Base-by-base conservation (phyloP, 2,329 filamentous ascomycete species). In the Fusarium agapanthi region DNA sequence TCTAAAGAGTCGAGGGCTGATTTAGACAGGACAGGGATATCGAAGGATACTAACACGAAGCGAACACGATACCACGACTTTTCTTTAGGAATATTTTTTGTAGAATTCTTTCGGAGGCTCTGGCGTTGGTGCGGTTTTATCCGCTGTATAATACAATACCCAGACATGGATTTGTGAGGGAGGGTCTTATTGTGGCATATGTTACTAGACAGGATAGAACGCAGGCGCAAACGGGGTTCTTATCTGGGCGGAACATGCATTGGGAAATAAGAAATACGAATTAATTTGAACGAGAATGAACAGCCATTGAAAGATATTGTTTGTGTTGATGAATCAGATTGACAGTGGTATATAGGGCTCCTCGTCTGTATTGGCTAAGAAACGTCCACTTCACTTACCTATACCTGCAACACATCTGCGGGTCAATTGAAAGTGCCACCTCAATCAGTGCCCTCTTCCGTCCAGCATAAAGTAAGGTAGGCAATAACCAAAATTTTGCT, bases 151-250 rank as follows among this genome's bases (percentile, higher is more conserved):
- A 30, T 16, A 24, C 18, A 41, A 24, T 61, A 28, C 32, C 40
- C 54, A 48, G 40, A 41, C 30, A 57, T 47, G 35, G 38, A 66
- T 34, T 41, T 28, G 34, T 15, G 20, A 44, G 20, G 30, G 32
- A 47, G 50, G 38, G 43, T 44, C 44, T 40, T 60, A 24, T 34
- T 60, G 37, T 30, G 26, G 45, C 37, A 43, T 22, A 54, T 48
- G 66, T 69, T 69, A 69, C 6, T 65, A 69, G 66, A 69, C 65
- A 69, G 51, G n/a, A 65, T 59, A 69, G 24, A 65, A 47, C 26
- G 26, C 51, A 28, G 65, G 64, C 59, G 65, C 59, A 58, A 48
- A 69, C 32, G n/a, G 50, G 26, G 37, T 45, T 65, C 14, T 35
- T 35, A 16, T 15, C 24, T 18, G 28, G 20, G 20, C 15, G 15